Percentiles rank a stretch among this genome's conserved stretches.
Conservation (phyloP, 805 yeast species). For the Isabelozyma gotoi region DNA sequence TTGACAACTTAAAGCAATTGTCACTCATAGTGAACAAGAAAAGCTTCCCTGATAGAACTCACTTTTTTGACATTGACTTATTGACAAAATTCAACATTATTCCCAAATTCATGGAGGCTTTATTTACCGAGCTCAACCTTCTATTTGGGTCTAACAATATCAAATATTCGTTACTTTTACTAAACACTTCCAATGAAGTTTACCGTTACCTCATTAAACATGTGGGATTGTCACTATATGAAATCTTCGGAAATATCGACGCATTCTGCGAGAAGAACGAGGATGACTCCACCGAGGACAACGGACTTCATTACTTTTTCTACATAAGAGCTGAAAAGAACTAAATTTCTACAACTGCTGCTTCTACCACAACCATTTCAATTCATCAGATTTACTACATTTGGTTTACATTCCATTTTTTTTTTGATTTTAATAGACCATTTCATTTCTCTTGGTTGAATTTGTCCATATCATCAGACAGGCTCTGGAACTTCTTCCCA, state of each 20-base stretch:
- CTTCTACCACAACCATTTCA: not conserved
- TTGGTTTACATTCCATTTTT: not conserved
- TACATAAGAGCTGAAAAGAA: slow-evolving; percentile 24
- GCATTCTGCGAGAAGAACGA: slow-evolving; percentile 22
- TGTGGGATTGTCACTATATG: slow-evolving; percentile 27
- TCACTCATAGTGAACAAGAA: not conserved
- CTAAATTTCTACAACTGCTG: too few species aligned
- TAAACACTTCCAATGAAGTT: slow-evolving; percentile 29
- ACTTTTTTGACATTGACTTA: not conserved
- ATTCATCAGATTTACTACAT: not conserved
- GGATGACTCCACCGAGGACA: slow-evolving; percentile 8
- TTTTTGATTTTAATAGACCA: not conserved
- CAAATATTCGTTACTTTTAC: slow-evolving; percentile 25
- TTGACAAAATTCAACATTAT: slow-evolving; percentile 16
- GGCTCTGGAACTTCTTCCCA: not conserved
- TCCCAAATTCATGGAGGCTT: slow-evolving; percentile 22
- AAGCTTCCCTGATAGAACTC: not conserved
- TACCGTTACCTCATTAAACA: slow-evolving; percentile 28
- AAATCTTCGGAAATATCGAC: slow-evolving; percentile 31
- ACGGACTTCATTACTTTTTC: slow-evolving; percentile 19
- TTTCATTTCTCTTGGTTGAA: not conserved
- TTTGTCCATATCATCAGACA: not conserved
- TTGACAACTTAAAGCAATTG: not conserved
- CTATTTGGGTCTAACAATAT: slow-evolving; percentile 36
- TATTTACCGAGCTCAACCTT: slow-evolving; percentile 19